Evolutionary conservation across 305 asterid species (phyloP).

Genomic region (Fraxinus platypoda): DNA sequence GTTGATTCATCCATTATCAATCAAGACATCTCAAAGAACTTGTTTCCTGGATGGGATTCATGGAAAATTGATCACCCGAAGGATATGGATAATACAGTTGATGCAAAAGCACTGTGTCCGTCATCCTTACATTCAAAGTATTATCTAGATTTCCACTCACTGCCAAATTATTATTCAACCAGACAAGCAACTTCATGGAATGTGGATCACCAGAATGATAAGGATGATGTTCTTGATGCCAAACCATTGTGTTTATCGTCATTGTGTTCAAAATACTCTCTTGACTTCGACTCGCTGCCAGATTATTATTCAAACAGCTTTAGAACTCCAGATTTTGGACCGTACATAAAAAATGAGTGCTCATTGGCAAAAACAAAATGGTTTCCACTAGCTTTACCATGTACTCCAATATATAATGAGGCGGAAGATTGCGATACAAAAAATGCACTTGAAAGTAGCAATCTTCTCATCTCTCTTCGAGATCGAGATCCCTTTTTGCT

Average conservation of each 20-base stretch:
- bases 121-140: constrained; percentile 14
- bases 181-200: constrained; percentile 30
- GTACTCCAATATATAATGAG: constrained; percentile 29
- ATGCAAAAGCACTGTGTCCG: constrained; percentile 14
- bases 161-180: constrained; percentile 31
- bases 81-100: constrained; percentile 16
- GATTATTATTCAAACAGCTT: constrained; percentile 23
- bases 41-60: constrained; percentile 31
- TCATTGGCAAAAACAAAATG: constrained; percentile 30
- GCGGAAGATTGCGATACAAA: constrained; percentile 34
- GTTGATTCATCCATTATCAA: constrained; percentile 23
- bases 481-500: constrained; percentile 35
- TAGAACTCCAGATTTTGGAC: constrained; percentile 29
- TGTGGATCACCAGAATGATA: constrained; percentile 16
- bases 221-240: constrained; percentile 21
- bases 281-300: constrained; percentile 24
- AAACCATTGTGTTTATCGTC: constrained; percentile 17
- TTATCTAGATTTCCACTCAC: constrained; percentile 10
- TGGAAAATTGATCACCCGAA: constrained; percentile 17
- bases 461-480: constrained; percentile 21
- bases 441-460: constrained; percentile 23
- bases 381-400: constrained; percentile 37
- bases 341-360: constrained; percentile 29
- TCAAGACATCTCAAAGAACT: constrained; percentile 17
- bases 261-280: constrained; percentile 7